A percentile compares a stretch with the other conserved stretches of the same genome.
These are phyloP conservation scores for Hamamelis virginiana DNA, from an alignment of 164 flowering plant genomes.

Conservation along the genomic window DNA sequence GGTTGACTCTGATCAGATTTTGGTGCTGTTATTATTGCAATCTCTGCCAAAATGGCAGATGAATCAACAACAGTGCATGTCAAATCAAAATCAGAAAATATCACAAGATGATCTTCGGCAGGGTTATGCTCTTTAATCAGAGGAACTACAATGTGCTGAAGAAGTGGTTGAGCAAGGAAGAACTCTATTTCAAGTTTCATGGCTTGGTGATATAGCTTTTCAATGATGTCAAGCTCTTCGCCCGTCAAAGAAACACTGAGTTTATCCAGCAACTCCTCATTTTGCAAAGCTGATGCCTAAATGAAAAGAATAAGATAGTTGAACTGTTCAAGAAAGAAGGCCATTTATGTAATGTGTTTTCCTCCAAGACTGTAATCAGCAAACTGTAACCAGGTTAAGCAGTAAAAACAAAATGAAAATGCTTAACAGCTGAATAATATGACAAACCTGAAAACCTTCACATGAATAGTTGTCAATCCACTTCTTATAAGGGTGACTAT, in stretches of 20 bases:
- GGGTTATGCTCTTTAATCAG: slow-evolving; percentile 53
- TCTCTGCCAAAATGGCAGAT: slow-evolving; percentile 93
- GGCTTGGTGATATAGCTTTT: slow-evolving; percentile 90
- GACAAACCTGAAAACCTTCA: slow-evolving; percentile 69
- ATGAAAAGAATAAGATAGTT: slow-evolving; percentile 24
- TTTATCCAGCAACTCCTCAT: slow-evolving; percentile 87
- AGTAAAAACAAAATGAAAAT: background rate
- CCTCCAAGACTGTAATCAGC: slow-evolving; percentile 5
- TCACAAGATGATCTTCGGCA: slow-evolving; percentile 44
- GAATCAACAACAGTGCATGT: slow-evolving; percentile 95
- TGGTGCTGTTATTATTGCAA: slow-evolving; percentile 84
- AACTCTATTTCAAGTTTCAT: slow-evolving; percentile 87
- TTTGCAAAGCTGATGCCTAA: slow-evolving; percentile 72
- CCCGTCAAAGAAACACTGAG: slow-evolving; percentile 90
- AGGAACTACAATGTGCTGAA: slow-evolving; percentile 67
- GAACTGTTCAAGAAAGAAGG: slow-evolving; percentile 8
- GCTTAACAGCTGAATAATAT: background rate
- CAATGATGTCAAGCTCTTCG: slow-evolving; percentile 88
- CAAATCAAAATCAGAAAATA: slow-evolving; percentile 96
- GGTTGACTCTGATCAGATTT: slow-evolving; percentile 54
- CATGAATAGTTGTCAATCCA: slow-evolving; percentile 82
- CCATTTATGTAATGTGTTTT: slow-evolving; percentile 5
- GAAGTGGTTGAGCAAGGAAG: slow-evolving; percentile 71
- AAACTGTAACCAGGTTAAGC: slow-evolving; percentile 5
- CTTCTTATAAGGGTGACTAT: slow-evolving; percentile 59